Evolutionary conservation across 495 filamentous ascomycete genomes (phyloP), one percentile per base, ranked within the genome.

Genomic region (Venustampulla echinocandica): DNA sequence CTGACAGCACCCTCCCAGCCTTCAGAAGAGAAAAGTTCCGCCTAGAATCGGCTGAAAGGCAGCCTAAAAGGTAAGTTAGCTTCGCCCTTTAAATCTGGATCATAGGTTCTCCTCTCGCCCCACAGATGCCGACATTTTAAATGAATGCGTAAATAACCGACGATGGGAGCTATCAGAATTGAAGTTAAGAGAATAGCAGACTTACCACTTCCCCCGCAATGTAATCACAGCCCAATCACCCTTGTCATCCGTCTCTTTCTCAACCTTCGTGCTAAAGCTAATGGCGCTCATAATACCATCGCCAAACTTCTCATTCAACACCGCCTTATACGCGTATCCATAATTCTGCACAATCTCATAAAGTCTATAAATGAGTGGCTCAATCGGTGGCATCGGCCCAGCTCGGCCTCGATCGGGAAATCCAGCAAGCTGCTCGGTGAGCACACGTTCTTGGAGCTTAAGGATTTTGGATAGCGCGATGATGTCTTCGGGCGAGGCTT

Each of bases 281-380:
- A 98, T 95, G 0, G 90, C 92, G 59, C 87, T 94, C 92, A 98
- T 96, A 58, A 98, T 98, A 0, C 92, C 92, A 65, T 98, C 92
- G 0, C 92, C 92, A 68, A 98, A 96, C 71, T 95, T 98, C 77
- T 98, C 92, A 60, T 98, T 98, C 63, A 98, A 63, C 7, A 98
- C 73, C 5, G 88, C 90, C 75, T 97, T 97, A 65, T 92, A 96
- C 18, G 92, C 86, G 64, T 93, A 92, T 4, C 92, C 92, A 60
- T 97, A 98, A 61, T 94, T 98, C 76, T 96, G 90, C 58, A 98
- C 84, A 62, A 97, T 87, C 73, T 98, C 92, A 65, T 87, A 98
- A 46, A 98, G 62, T 0, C 92, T 73, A 61, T 98, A 98, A 60
- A 98, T 90, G 52, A 96, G 65, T 13, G 92, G 92, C 59, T 98